Base-by-base conservation (phyloP, 2,329 filamentous ascomycete genomes). In the Claviceps monticola region DNA sequence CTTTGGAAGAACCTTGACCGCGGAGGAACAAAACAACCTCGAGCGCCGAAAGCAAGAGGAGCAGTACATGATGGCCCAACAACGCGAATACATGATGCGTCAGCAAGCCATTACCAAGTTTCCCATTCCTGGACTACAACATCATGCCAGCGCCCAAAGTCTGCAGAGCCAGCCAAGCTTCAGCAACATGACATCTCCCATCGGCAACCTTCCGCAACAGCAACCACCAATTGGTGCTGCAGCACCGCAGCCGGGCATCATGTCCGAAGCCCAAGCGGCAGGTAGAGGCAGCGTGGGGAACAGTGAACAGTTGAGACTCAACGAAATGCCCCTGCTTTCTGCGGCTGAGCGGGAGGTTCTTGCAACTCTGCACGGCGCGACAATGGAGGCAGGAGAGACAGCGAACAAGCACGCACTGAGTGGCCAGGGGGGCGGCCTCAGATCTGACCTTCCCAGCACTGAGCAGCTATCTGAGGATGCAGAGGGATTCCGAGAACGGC, bases 21-120 rank as follows among this genome's bases (percentile, higher is more conserved):
- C 93, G 0, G 91, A 97, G 62, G 93, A 98, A 67, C 93, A 98
- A 65, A 98, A 98, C 69, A 95, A 95, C 41, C 74, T 98, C 1
- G 93, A 98, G 70, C 81, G 93, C 51, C 79, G 93, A 50, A 98
- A 98, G 72, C 93, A 98, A 66, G 93, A 98, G 68, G 94, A 98
- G 63, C 93, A 98, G 65, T 95, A 93, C 65, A 75, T 95, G 38
- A 94, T 97, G 81, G 93, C 94, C 46, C 84, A 93, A 43, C 93
- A 98, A 67, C 88, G 95, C 59, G 93, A 98, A 65, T 88, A 88
- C 59, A 78, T 96, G 51, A 86, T 89, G 56, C 86, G 89, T 56
- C 89, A 95, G 62, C 89, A 95, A 62, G 76, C 79, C 6, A 82
- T 89, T 54, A 75, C 82, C 49, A 84, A 90, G 64, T 84, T 87